phyloP scores from a whole-genome alignment of 768 basidiomycete species.

The Tulasnella sp. region DNA sequence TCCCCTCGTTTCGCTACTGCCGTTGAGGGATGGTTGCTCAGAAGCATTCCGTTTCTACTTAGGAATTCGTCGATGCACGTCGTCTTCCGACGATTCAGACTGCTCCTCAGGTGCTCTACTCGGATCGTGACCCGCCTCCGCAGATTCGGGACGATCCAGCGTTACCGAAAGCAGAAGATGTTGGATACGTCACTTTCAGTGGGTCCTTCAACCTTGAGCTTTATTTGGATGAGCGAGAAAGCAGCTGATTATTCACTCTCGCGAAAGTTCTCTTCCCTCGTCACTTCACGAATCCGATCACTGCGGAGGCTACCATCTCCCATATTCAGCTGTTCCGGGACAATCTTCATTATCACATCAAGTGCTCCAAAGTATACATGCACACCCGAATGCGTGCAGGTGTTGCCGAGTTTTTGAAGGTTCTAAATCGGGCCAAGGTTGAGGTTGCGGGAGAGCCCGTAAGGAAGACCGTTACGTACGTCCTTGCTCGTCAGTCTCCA shows the following conservation, averaged over 20 bases:
- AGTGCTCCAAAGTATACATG: conserved; percentile 98
- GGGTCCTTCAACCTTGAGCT: conserved; percentile 35
- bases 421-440: conserved; percentile 94
- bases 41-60: conserved; percentile 24
- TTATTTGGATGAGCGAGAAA: background rate
- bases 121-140: conserved; percentile 92
- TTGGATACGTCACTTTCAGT: conserved; percentile 94
- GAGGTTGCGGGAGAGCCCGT: conserved; percentile 75
- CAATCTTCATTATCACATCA: conserved; percentile 99
- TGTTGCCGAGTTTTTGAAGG: conserved; percentile 93
- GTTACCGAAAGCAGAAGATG: conserved; percentile 79
- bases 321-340: conserved; percentile 97
- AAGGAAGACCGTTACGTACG: conserved; percentile 86
- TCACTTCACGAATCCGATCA: conserved; percentile 76
- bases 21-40: conserved; percentile 27
- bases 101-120: conserved; percentile 95
- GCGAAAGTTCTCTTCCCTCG: conserved; percentile 85
- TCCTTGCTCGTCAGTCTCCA: background rate
- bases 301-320: conserved; percentile 80
- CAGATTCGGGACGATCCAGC: conserved; percentile 89
- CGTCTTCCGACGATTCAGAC: conserved; percentile 90
- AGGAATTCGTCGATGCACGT: conserved; percentile 99
- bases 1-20: conserved; percentile 15
- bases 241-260: background rate
- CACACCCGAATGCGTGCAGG: conserved; percentile 94